Evolutionary conservation across 352 stramenopile species (phyloP).

Genomic region (Phytophthora nicotianae): DNA sequence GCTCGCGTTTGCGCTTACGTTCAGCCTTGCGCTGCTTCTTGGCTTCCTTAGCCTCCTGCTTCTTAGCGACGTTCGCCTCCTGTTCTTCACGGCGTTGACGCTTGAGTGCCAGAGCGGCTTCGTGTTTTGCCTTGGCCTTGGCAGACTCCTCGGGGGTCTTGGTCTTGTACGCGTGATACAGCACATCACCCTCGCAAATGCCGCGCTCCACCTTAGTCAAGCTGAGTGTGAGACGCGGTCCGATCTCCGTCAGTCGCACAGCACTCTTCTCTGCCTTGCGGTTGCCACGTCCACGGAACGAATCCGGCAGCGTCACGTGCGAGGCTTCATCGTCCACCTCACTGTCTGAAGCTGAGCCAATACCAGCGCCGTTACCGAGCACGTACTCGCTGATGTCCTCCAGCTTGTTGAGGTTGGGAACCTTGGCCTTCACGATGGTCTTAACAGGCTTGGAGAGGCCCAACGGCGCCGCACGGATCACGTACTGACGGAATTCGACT

Average conservation of each 20-base stretch:
- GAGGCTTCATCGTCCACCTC: conserved; percentile 95
- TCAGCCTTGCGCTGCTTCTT: conserved; percentile 81
- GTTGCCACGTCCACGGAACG: conserved; percentile 93
- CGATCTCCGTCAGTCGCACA: conserved; percentile 96
- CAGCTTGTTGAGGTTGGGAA: conserved; percentile 94
- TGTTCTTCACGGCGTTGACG: conserved; percentile 89
- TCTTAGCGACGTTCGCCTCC: conserved; percentile 89
- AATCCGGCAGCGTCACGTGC: conserved; percentile 92
- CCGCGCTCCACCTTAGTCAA: conserved; percentile 97
- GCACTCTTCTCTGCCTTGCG: conserved; percentile 91
- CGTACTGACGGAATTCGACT: conserved; percentile 98
- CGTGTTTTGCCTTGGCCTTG: conserved; percentile 80
- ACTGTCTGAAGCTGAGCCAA: conserved; percentile 91
- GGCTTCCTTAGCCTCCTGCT: conserved; percentile 79
- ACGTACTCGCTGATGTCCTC: conserved; percentile 98
- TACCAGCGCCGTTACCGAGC: conserved; percentile 75
- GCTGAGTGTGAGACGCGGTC: conserved; percentile 94
- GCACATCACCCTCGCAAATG: conserved; percentile 95
- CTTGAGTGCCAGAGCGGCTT: conserved; percentile 73
- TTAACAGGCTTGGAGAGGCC: conserved; percentile 93
- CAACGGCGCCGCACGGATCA: conserved; percentile 94
- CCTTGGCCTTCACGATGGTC: conserved; percentile 92
- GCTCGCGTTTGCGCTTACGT: conserved; percentile 58
- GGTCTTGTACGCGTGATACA: conserved; percentile 95
- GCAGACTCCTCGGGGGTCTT: conserved; percentile 89